Conservation (phyloP, 805 yeast species). For the Pichia phayaonensis region DNA sequence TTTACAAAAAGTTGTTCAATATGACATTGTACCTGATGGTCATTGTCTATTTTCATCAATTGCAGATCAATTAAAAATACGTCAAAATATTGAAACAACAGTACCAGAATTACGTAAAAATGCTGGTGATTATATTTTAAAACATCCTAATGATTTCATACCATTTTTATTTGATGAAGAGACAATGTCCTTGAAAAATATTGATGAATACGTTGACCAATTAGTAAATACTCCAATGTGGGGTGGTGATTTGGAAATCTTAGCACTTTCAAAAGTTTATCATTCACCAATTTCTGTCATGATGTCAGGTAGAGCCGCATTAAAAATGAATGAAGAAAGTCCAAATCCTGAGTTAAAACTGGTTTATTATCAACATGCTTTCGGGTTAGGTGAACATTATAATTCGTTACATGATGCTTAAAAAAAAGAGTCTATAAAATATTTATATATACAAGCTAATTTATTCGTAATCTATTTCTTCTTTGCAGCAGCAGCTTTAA, state of each 20-base stretch:
- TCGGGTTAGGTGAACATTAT: constrained; percentile 92
- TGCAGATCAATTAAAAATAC: constrained; percentile 58
- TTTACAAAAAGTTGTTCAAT: constrained; percentile 40
- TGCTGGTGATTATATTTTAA: constrained; percentile 61
- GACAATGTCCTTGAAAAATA: constrained; percentile 54
- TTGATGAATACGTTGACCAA: constrained; percentile 60
- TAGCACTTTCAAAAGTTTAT: constrained; percentile 69
- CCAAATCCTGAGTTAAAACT: constrained; percentile 49
- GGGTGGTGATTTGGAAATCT: constrained; percentile 93
- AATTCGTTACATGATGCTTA: constrained; percentile 49
- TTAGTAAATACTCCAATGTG: constrained; percentile 78
- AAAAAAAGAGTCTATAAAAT: neutral
- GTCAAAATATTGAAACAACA: constrained; percentile 37
- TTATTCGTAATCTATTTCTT: constrained; percentile 5
- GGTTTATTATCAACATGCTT: constrained; percentile 78
- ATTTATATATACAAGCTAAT: neutral
- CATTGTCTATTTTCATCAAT: constrained; percentile 87
- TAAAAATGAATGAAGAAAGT: constrained; percentile 55
- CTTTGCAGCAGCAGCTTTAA: constrained; percentile 71
- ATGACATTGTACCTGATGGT: constrained; percentile 85
- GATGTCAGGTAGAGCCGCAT: constrained; percentile 68
- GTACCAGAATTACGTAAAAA: constrained; percentile 50
- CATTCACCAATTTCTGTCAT: constrained; percentile 68
- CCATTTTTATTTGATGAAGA: constrained; percentile 82
- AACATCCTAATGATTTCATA: constrained; percentile 58